Conservation (phyloP, 108 stramenopile species). For the Fragilaria radians region DNA sequence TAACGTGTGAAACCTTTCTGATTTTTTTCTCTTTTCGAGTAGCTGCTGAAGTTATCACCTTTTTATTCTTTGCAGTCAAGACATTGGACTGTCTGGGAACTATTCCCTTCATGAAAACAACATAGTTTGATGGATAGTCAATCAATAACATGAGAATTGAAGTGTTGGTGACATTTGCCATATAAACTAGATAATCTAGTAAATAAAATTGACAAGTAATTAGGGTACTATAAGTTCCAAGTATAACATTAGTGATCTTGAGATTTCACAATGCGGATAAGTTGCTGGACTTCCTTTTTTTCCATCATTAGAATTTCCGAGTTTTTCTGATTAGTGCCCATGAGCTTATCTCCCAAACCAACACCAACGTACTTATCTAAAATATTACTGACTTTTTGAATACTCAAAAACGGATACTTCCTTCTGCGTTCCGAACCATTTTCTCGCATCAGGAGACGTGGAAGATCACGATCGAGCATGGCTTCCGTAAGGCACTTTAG, state of each 20-base stretch:
- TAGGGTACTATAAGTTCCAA: not conserved
- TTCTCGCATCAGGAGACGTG: constrained; percentile 60
- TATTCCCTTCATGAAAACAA: no score
- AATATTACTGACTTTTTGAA: constrained; percentile 66
- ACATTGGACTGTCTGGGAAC: no score
- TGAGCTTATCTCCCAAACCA: constrained; percentile 43
- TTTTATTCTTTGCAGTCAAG: no score
- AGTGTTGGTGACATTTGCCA: no score
- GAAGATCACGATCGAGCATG: constrained; percentile 77
- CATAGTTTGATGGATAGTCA: no score
- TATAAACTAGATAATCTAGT: not conserved
- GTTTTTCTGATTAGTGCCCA: constrained; percentile 24
- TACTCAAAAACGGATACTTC: constrained; percentile 77
- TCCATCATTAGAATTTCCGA: constrained; percentile 70
- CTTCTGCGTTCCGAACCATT: constrained; percentile 55
- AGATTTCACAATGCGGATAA: constrained; percentile 20
- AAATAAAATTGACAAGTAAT: not conserved
- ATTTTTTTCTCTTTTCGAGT: no score
- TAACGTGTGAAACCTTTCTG: no score
- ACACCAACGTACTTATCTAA: constrained; percentile 67
- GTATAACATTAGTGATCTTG: not conserved
- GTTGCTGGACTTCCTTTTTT: constrained; percentile 77
- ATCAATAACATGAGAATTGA: no score
- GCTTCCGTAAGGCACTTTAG: constrained; percentile 65
- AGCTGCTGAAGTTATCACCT: no score